Evolutionary conservation across 176 grass and related monocot species (phyloP).

Genomic region (Thinopyrum elongatum): DNA sequence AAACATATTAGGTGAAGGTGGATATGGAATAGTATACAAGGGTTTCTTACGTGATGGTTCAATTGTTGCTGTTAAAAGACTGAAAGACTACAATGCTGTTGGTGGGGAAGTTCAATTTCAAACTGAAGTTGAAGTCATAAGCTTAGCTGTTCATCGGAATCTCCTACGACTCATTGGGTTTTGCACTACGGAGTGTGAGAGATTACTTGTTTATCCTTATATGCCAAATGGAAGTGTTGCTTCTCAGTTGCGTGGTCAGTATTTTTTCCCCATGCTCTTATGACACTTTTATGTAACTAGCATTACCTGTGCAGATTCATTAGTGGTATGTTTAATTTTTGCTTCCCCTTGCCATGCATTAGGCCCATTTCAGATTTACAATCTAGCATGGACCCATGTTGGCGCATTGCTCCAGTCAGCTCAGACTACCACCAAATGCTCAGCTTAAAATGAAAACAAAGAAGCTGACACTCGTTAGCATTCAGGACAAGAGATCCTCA

Average conservation of each 20-base stretch:
- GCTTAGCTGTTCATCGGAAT: constrained; percentile 95
- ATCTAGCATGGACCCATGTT: not conserved
- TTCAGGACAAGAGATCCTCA: not conserved
- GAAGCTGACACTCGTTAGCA: not conserved
- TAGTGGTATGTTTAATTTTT: not conserved
- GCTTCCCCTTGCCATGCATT: not conserved
- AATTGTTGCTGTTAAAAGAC: constrained; percentile 82
- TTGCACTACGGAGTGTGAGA: constrained; percentile 79
- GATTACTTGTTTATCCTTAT: constrained; percentile 92
- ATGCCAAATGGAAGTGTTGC: constrained; percentile 99
- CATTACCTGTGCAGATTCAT: not conserved
- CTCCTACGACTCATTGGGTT: constrained; percentile 87
- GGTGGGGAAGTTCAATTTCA: constrained; percentile 92
- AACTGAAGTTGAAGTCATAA: constrained; percentile 98
- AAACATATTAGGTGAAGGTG: constrained; percentile 94
- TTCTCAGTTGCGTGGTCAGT: constrained; percentile 87
- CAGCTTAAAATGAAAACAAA: not conserved
- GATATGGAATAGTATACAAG: constrained; percentile 96
- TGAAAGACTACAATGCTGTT: constrained; percentile 85
- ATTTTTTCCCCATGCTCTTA: not conserved
- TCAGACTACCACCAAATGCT: not conserved
- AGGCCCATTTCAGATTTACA: not conserved
- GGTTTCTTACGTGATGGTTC: constrained; percentile 80
- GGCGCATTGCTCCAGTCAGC: not conserved
- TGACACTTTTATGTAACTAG: not conserved